Percentiles rank a stretch among this genome's conserved stretches.
Conservation (phyloP, 768 basidiomycete genomes). For the Lyophyllum shimeji region DNA sequence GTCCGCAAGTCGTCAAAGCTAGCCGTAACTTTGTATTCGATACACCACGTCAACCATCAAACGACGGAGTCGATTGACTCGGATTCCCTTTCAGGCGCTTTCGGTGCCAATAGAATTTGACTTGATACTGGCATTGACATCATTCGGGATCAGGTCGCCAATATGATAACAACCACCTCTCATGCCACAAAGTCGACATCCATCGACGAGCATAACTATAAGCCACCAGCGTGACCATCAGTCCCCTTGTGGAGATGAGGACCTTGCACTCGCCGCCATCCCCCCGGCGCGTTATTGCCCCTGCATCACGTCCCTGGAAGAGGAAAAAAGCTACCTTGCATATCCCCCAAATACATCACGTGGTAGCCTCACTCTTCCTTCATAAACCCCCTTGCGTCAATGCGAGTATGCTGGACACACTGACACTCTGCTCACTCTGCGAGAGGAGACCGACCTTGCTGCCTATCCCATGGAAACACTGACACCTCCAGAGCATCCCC, state of each 20-base stretch:
- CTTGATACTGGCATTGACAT: conserved; percentile 8
- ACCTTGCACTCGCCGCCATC: conserved; percentile 8
- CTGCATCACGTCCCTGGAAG: conserved; percentile 15
- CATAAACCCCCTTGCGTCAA: conserved; percentile 13
- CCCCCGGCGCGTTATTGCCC: conserved; percentile 9
- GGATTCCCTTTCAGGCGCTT: not conserved
- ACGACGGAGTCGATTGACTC: not conserved
- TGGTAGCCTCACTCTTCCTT: conserved; percentile 15
- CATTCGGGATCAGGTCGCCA: conserved; percentile 11
- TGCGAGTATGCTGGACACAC: conserved; percentile 7
- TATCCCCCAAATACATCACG: conserved; percentile 13
- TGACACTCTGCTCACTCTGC: not conserved
- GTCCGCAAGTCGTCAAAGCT: not conserved
- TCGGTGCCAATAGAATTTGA: not conserved
- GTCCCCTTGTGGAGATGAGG: not conserved
- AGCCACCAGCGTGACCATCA: conserved; percentile 9
- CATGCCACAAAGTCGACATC: conserved; percentile 14
- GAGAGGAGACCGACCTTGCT: not conserved
- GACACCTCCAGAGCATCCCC: conserved; percentile 1
- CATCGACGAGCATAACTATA: not conserved
- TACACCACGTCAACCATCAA: not conserved
- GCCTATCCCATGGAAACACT: conserved; percentile 4
- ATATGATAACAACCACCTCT: conserved; percentile 12
- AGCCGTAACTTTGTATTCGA: not conserved
- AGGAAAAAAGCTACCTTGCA: conserved; percentile 5